These are phyloP conservation scores for Uronychia binucleata DNA, from an alignment of 73 alveolate species.

Conservation along the genomic window DNA sequence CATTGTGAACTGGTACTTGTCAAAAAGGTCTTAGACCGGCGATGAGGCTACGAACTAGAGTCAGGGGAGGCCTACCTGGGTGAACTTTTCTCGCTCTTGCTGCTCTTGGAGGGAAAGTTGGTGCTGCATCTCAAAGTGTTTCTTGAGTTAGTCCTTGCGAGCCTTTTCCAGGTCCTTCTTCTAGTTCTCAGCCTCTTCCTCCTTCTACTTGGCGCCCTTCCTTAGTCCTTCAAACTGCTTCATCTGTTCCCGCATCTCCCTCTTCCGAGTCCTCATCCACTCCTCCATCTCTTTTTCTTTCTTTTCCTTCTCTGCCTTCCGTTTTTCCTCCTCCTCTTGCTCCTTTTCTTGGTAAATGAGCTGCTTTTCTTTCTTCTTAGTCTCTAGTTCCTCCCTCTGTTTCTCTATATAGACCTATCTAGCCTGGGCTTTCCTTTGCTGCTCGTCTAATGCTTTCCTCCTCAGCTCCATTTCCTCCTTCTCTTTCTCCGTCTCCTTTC, in stretches of 20 bases:
- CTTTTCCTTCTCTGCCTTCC: background rate
- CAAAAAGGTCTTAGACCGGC: background rate
- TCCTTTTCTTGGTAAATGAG: background rate
- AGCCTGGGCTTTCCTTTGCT: conserved; percentile 16
- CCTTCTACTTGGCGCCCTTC: conserved; percentile 5
- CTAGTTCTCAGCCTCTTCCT: conserved; percentile 6
- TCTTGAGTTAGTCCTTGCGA: conserved; percentile 32
- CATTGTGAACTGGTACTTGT: background rate
- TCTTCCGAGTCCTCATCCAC: background rate
- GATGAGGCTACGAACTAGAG: background rate
- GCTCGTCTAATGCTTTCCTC: conserved; percentile 16
- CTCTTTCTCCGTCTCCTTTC: conserved; percentile 30
- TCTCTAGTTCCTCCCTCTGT: conserved; percentile 27
- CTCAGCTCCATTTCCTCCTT: conserved; percentile 11
- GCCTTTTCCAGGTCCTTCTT: conserved; percentile 21
- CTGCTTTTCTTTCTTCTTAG: conserved; percentile 18
- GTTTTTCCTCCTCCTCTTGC: conserved; percentile 1
- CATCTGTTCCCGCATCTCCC: conserved; percentile 1
- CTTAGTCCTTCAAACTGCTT: conserved; percentile 2
- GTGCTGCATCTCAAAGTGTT: conserved; percentile 22
- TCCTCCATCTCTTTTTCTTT: background rate
- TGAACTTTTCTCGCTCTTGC: conserved; percentile 36
- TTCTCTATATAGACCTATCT: conserved; percentile 5
- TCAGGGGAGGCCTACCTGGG: conserved; percentile 3
- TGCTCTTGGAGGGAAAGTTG: conserved; percentile 36